Evolutionary conservation across 208 protist species (phyloP).

Genomic region (Endotrypanum monterogeii): DNA sequence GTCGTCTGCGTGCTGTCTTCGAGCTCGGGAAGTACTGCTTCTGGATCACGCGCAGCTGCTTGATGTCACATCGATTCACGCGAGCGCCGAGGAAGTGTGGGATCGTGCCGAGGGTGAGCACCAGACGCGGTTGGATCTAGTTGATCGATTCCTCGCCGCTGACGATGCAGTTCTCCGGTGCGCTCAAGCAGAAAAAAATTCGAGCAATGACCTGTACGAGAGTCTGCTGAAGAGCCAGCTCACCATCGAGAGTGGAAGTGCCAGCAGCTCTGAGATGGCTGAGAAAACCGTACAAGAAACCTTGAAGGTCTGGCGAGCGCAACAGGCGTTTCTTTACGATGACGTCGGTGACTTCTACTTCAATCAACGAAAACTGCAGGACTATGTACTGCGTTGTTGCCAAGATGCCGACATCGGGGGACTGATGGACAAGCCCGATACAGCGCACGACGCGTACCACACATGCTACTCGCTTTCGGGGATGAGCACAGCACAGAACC

Average conservation of each 20-base stretch:
- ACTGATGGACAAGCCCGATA: slow-evolving; percentile 87
- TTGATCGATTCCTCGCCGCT: slow-evolving; percentile 44
- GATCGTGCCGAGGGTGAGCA: slow-evolving; percentile 36
- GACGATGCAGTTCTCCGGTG: slow-evolving; percentile 21
- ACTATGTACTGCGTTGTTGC: slow-evolving; percentile 82
- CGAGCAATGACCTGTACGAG: slow-evolving; percentile 16
- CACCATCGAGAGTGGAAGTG: neutral
- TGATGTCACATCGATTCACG: slow-evolving; percentile 28
- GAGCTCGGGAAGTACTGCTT: slow-evolving; percentile 56
- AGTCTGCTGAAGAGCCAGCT: neutral
- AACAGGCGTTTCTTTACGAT: slow-evolving; percentile 37
- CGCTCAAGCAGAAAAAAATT: neutral
- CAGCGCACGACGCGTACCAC: slow-evolving; percentile 83
- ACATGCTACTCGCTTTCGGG: slow-evolving; percentile 92
- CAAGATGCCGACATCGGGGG: slow-evolving; percentile 66
- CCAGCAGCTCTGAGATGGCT: neutral
- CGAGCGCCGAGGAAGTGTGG: slow-evolving; percentile 35
- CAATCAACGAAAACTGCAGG: slow-evolving; percentile 76
- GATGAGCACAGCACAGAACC: slow-evolving; percentile 75
- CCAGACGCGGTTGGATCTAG: slow-evolving; percentile 15
- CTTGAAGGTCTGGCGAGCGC: slow-evolving; percentile 4
- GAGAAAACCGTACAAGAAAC: neutral
- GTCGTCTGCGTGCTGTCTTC: slow-evolving; percentile 22
- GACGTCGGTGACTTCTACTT: slow-evolving; percentile 73
- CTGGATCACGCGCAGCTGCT: slow-evolving; percentile 76